Evolutionary conservation across 2,329 filamentous ascomycete genomes (phyloP), one percentile per base, ranked within the genome.

Genomic region (Aspergillus pseudoglaucus): DNA sequence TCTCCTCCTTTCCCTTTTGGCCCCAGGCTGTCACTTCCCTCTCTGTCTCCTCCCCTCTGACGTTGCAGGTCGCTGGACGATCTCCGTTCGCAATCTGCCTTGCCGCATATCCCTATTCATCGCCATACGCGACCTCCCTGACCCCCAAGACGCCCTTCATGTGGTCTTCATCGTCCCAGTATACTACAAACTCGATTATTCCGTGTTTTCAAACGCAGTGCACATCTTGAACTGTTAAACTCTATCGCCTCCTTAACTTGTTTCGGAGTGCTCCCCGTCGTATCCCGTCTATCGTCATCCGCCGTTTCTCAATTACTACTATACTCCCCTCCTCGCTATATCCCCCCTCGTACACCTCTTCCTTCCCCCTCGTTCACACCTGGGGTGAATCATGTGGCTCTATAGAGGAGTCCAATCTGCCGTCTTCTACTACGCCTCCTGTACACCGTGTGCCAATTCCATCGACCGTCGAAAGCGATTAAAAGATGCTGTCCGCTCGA

Each of bases 391-490:
- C 50, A 72, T 72, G 69, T 76, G 73, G 73, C 68, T 76, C 57
- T 73, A 65, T 57, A 64, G 73, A 48, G 74, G 74, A 47, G 69
- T 66, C 44, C 74, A 76, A 60, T 76, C 73, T 22, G 74, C 73
- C 30, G 66, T 75, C 49, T 76, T 75, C 59, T 76, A 75, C 60
- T 76, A 76, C 54, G 66, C 65, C 53, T 69, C 70, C 45, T 75
- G 71, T 53, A 74, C 72, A 6, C 73, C 73, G 32, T 96, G 90
- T 71, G 77, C 83, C 48, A 81, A 87, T 56, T 79, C 85, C 51
- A 77, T 79, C 45, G 80, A 86, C 63, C 82, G 83, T 53, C 81
- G 85, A 57, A 85, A 85, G 66, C 79, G 85, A 49, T 84, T 81
- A 67, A 79, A 81, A 57, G 78, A 88, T 64, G 87, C 87, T 44